These are phyloP conservation scores for Castanospermum australe DNA, from an alignment of 306 rosid species.

Conservation along the genomic window DNA sequence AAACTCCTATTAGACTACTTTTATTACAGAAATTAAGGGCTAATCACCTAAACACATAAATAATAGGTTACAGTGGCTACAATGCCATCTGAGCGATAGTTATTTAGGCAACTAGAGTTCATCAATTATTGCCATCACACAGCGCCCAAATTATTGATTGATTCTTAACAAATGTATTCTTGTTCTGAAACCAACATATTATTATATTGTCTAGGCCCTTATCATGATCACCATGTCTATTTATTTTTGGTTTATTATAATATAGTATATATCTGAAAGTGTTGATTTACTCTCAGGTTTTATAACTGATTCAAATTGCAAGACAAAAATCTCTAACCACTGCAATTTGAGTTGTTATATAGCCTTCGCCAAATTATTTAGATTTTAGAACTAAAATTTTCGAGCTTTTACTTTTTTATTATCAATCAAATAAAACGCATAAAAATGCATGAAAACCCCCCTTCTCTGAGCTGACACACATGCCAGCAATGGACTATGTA, in stretches of 20 bases:
- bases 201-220: background rate
- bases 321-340: background rate
- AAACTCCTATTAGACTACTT: background rate
- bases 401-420: background rate
- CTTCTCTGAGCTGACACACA: background rate
- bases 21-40: background rate
- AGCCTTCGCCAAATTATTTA: background rate
- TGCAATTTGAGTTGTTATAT: background rate
- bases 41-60: background rate
- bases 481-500: background rate
- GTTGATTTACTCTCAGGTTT: background rate
- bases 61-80: background rate
- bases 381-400: background rate
- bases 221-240: background rate
- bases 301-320: background rate
- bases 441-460: background rate
- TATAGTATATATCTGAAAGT: background rate
- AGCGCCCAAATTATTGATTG: background rate
- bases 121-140: background rate
- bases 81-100: background rate
- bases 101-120: background rate
- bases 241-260: background rate
- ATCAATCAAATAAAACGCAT: background rate
- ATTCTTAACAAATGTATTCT: constrained; percentile 8
- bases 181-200: background rate